Evolutionary conservation across 2,329 filamentous ascomycete genomes (phyloP), one percentile per base, ranked within the genome.

Genomic region (Reticulascus tulasneorum): DNA sequence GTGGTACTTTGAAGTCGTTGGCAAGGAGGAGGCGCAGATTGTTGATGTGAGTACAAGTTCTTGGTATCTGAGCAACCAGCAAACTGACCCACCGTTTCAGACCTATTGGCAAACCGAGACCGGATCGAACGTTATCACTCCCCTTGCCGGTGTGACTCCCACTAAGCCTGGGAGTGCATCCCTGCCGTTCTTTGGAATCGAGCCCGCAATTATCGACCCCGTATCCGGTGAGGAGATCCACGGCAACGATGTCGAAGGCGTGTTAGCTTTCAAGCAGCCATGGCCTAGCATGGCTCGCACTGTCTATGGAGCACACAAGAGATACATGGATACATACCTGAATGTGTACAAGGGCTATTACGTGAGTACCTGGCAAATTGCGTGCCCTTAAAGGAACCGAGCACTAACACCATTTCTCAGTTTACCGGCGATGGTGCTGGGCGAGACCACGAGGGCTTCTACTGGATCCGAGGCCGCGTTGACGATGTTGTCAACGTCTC

Each of bases 21-120:
- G 93, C 56, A 94, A 89, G 74, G 84, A 91, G 64, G 83, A 94
- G 63, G 84, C 87, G 31, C 93, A 98, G 57, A 75, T 98, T 61
- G 83, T 96, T 37, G 93, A 98, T 62, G 89, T 94, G 71, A 77
- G 88, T 78, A 35, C 15, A 6, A 12, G n/a, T 18, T 11, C 7
- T 6, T 5, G 8, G 11, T n/a, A 9, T 25, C 9, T 17, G 11
- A 31, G n/a, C 10, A 12, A 8, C 4, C 11, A 21, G 10, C 4
- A 12, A 21, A 26, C 12, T 42, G 20, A 39, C 28, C 22, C 32
- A 16, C 10, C 1, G 29, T 16, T 48, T 34, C 58, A 95, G 88
- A 98, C 93, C 35, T 98, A 98, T 77, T 98, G 93, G 93, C 93
- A 98, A 78, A 98, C 93, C 35, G 93, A 98, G 72, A 98, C 93